Percentiles rank a stretch among this genome's conserved stretches.
Evolutionary conservation across 768 basidiomycete species (phyloP).

Genomic region (Tricholomella constricta): DNA sequence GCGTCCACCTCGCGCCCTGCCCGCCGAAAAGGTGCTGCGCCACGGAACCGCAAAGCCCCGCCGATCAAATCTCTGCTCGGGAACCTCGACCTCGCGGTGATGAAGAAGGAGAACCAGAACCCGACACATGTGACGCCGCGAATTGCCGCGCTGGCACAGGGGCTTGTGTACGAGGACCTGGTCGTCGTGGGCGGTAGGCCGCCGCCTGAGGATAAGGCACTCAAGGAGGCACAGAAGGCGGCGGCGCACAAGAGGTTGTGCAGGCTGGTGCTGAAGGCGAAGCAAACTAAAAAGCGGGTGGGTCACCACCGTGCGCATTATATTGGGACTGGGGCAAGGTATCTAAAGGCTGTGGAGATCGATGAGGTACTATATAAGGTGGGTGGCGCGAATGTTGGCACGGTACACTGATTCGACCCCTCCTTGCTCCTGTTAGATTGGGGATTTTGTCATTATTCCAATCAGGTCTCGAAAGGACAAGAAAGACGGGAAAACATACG

Average conservation of each 20-base stretch:
- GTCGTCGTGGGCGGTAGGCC: slow-evolving; percentile 53
- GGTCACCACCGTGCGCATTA: slow-evolving; percentile 36
- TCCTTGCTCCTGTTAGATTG: slow-evolving; percentile 42
- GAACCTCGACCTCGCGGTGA: slow-evolving; percentile 57
- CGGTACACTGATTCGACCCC: too few species aligned
- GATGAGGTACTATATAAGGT: slow-evolving; percentile 48
- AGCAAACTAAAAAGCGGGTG: slow-evolving; percentile 23
- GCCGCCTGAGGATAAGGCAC: slow-evolving; percentile 24
- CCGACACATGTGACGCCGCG: slow-evolving; percentile 65
- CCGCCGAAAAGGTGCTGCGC: slow-evolving; percentile 2
- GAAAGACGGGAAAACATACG: slow-evolving; percentile 25
- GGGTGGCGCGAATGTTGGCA: slow-evolving; percentile 10
- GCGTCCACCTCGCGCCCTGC: slow-evolving; percentile 8
- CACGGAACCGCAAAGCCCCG: slow-evolving; percentile 15
- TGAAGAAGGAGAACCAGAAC: slow-evolving; percentile 54
- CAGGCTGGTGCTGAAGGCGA: slow-evolving; percentile 28
- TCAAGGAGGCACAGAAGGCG: slow-evolving; percentile 26
- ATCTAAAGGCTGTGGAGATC: slow-evolving; percentile 41
- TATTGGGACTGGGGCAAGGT: slow-evolving; percentile 33
- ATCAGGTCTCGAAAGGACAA: slow-evolving; percentile 25
- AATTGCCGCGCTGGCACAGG: slow-evolving; percentile 51
- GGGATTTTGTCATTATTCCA: slow-evolving; percentile 61
- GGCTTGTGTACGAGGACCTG: slow-evolving; percentile 56
- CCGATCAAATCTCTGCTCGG: slow-evolving; percentile 23
- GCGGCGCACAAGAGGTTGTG: slow-evolving; percentile 28